Evolutionary conservation across 75 land plant species (phyloP).

Genomic region (Cryptomeria japonica): DNA sequence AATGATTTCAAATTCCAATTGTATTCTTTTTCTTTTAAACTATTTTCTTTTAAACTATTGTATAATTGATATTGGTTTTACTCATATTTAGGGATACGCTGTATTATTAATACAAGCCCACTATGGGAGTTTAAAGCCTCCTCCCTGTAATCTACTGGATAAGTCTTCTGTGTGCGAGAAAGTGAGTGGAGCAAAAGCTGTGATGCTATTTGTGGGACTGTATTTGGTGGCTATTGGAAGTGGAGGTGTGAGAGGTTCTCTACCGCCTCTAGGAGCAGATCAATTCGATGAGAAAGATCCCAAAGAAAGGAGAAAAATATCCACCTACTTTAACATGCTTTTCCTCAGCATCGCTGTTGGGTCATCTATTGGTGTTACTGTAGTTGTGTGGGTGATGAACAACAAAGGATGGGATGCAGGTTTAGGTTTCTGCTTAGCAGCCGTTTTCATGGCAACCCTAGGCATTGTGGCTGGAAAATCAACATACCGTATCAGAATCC

Average conservation of each 20-base stretch:
- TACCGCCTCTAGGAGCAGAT: conserved; percentile 85
- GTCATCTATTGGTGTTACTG: conserved; percentile 37
- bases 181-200: conserved; percentile 14
- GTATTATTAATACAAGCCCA: conserved; percentile 23
- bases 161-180: conserved; percentile 14
- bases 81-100: background rate
- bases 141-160: conserved; percentile 9
- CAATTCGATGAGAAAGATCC: conserved; percentile 55
- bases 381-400: conserved; percentile 30
- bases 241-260: background rate
- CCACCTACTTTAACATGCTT: background rate
- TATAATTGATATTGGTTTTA: no score
- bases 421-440: background rate
- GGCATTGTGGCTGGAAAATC: background rate
- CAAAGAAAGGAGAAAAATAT: background rate
- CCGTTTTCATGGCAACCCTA: background rate
- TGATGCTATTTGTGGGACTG: conserved; percentile 24
- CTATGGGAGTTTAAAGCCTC: conserved; percentile 23
- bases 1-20: no score
- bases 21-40: no score
- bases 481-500: background rate
- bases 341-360: background rate
- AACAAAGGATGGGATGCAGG: conserved; percentile 64
- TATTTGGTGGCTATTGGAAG: conserved; percentile 60
- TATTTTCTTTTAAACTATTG: no score